Evolutionary conservation across 2,329 filamentous ascomycete species (phyloP).

Genomic region (Sclerotinia spermophila): DNA sequence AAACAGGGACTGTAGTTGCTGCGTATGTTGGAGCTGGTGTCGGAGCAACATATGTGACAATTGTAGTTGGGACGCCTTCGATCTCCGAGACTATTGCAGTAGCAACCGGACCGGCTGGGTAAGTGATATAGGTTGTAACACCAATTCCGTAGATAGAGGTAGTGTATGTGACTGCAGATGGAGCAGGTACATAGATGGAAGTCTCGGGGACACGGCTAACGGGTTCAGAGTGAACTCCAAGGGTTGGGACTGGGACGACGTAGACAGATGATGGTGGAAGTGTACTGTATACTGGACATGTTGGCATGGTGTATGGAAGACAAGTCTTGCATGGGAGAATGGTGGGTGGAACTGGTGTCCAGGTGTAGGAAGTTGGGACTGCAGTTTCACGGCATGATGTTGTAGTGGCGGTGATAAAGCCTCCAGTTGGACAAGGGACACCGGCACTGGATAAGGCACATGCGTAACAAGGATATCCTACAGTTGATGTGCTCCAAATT

Average conservation of each 20-base stretch:
- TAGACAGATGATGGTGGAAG: slow-evolving; percentile 9
- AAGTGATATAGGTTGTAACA: slow-evolving; percentile 8
- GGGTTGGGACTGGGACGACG: slow-evolving; percentile 3
- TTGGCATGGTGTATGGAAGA: slow-evolving; percentile 23
- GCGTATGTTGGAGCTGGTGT: not conserved
- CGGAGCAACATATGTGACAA: slow-evolving; percentile 6
- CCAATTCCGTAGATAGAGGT: not conserved
- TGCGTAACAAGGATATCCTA: slow-evolving; percentile 24
- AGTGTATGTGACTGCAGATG: slow-evolving; percentile 1
- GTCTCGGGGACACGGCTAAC: not conserved
- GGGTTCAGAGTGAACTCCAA: slow-evolving; percentile 8
- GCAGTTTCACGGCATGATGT: slow-evolving; percentile 19
- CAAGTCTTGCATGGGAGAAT: slow-evolving; percentile 20
- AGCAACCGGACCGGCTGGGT: slow-evolving; percentile 1
- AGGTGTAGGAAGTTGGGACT: slow-evolving; percentile 21
- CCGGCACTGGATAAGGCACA: slow-evolving; percentile 21
- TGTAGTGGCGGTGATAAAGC: slow-evolving; percentile 22
- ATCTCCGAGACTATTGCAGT: slow-evolving; percentile 1
- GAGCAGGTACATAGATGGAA: slow-evolving; percentile 13
- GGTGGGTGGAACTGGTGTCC: slow-evolving; percentile 16
- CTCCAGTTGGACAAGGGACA: slow-evolving; percentile 10
- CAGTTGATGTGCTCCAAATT: slow-evolving; percentile 21
- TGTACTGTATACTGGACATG: slow-evolving; percentile 21
- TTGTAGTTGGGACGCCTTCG: not conserved
- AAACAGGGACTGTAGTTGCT: not conserved